Evolutionary conservation across 2,329 filamentous ascomycete species (phyloP).

Genomic region (Elsinoe perseae): DNA sequence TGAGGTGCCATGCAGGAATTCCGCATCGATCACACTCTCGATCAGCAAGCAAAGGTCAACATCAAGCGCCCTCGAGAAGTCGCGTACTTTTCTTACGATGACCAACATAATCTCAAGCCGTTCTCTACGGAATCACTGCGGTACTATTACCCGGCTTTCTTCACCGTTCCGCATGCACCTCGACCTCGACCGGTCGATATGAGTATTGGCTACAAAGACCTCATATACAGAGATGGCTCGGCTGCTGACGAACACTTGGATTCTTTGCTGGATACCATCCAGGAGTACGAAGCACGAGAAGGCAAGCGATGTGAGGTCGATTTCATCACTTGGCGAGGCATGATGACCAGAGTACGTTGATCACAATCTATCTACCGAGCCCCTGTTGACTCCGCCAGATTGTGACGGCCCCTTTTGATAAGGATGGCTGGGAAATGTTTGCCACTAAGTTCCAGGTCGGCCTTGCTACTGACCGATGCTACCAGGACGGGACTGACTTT

Average conservation of each 20-base stretch:
- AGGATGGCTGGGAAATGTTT: conserved; percentile 94
- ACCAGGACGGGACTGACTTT: conserved; percentile 19
- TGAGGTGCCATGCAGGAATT: conserved; percentile 13
- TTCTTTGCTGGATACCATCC: conserved; percentile 68
- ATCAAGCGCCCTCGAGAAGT: conserved; percentile 51
- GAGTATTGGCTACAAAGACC: conserved; percentile 71
- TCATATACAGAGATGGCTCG: conserved; percentile 69
- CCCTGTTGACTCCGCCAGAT: conserved; percentile 52
- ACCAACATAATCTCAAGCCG: conserved; percentile 65
- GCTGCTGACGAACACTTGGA: conserved; percentile 79
- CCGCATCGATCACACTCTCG: conserved; percentile 1
- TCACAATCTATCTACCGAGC: not conserved
- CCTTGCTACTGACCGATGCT: conserved; percentile 17
- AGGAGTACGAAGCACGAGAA: conserved; percentile 61
- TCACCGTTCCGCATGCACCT: conserved; percentile 22
- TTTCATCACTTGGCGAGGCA: conserved; percentile 87
- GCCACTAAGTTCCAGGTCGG: conserved; percentile 80
- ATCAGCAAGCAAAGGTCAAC: conserved; percentile 1
- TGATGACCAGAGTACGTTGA: conserved; percentile 96
- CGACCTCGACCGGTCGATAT: conserved; percentile 57
- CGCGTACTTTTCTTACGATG: conserved; percentile 86
- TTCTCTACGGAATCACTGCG: conserved; percentile 67
- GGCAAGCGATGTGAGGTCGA: conserved; percentile 64
- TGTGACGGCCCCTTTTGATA: conserved; percentile 74
- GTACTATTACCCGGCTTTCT: conserved; percentile 71